Evolutionary conservation across 2,329 filamentous ascomycete species (phyloP).

Genomic region (Fusarium hostae): DNA sequence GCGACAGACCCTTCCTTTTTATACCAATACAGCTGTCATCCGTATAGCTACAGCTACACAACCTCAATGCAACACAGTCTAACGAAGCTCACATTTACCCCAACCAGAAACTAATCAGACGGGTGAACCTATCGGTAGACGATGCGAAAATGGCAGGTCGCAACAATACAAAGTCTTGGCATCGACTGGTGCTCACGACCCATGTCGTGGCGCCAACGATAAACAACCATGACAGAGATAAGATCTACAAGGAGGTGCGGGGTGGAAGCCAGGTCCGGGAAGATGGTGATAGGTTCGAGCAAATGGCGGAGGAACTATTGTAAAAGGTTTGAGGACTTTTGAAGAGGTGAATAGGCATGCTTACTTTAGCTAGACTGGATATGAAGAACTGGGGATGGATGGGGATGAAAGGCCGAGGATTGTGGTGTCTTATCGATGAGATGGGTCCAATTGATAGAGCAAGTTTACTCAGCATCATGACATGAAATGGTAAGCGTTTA

Average conservation of each 20-base stretch:
- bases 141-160: constrained; percentile 41
- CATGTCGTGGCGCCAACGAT: constrained; percentile 24
- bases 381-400: neutral
- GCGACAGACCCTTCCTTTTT: constrained; percentile 22
- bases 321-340: constrained; percentile 1
- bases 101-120: constrained; percentile 19
- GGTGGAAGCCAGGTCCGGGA: constrained; percentile 14
- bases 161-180: constrained; percentile 33
- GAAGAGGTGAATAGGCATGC: neutral
- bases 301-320: constrained; percentile 39
- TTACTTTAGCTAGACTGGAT: constrained; percentile 1
- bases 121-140: constrained; percentile 24
- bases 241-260: constrained; percentile 20
- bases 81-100: constrained; percentile 1
- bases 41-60: constrained; percentile 9
- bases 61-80: neutral
- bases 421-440: neutral
- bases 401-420: neutral
- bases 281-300: constrained; percentile 28
- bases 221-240: constrained; percentile 17
- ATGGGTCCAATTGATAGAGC: neutral
- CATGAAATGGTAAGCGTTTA: fast-evolving
- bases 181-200: constrained; percentile 18
- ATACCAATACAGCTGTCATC: constrained; percentile 8
- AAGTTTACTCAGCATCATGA: neutral